Base-by-base conservation (phyloP, 2,329 filamentous ascomycete species). In the Diaporthe longicolla region DNA sequence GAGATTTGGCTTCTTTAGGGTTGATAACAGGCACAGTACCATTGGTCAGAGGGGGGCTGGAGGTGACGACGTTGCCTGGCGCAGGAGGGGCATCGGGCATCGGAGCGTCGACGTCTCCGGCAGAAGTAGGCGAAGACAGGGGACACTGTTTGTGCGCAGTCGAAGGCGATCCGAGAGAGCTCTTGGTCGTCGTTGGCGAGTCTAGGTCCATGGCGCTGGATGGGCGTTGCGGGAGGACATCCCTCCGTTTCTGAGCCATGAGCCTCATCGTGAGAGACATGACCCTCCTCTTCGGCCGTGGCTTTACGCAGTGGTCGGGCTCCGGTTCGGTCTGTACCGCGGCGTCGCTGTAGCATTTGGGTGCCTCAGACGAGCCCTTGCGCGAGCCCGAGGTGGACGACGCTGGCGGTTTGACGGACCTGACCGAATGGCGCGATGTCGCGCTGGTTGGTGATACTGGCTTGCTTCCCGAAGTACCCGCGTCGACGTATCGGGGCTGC, bases 271-370 rank as follows among this genome's bases (percentile, higher is more conserved):
- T 81, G 78, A 91, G 81, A 0, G 88, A 88, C 5, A 90, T 85
- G 17, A 91, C 83, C 43, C 86, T 84, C 68, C 86, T 87, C 76
- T 82, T 88, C 0, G 84, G 61, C 26, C 55, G 59, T 35, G 68
- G 82, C 52, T 83, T 84, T 0, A 83, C 79, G 0, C 82, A 79
- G 61, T 81, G 80, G 7, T 73, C 78, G 1, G 79, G 76, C 40
- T 82, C 87, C 0, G 86, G 84, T 40, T 90, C 89, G 0, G 89
- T 91, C 77, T 91, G 89, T 2, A 89, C 85, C 7, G 82, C 80
- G 13, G 83, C 86, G 77, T 91, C 87, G 68, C 85, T 82, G 76
- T 91, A 91, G 21, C 83, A 82, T 9, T 84, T 79, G 15, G 83
- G 82, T 4, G 84, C 82, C 1, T 80, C 79, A 1, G 80, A 78